Evolutionary conservation across 805 yeast genomes (phyloP).

Genomic region (Saturnispora sanitii): DNA sequence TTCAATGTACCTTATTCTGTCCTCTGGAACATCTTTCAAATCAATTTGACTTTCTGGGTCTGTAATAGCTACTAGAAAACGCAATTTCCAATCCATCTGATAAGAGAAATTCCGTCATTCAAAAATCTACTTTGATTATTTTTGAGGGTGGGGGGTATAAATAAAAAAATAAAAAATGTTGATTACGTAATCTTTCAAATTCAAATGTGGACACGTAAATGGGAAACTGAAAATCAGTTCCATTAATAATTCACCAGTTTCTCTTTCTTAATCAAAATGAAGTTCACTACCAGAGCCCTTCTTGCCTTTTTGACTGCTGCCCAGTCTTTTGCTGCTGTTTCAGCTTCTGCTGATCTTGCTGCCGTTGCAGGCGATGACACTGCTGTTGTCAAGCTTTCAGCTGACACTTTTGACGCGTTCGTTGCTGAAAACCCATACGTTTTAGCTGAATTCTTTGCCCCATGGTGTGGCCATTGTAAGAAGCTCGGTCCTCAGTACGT

Average conservation of each 20-base stretch:
- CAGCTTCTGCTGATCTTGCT: slow-evolving; percentile 33
- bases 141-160: no score
- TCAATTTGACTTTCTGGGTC: background rate
- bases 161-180: no score
- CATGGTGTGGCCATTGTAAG: slow-evolving; percentile 98
- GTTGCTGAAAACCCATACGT: slow-evolving; percentile 67
- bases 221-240: background rate
- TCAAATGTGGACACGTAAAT: no score
- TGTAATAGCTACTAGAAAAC: slow-evolving; percentile 4
- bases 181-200: no score
- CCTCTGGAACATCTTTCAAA: slow-evolving; percentile 2
- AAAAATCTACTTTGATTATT: no score
- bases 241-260: background rate
- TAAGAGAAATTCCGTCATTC: no score
- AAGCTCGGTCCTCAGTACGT: slow-evolving; percentile 72
- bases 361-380: slow-evolving; percentile 77
- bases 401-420: slow-evolving; percentile 55
- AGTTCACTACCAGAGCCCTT: slow-evolving; percentile 30
- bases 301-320: slow-evolving; percentile 33
- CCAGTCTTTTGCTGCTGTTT: slow-evolving; percentile 14
- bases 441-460: slow-evolving; percentile 81
- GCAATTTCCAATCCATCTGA: slow-evolving; percentile 5
- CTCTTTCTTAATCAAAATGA: slow-evolving; percentile 17
- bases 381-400: slow-evolving; percentile 73
- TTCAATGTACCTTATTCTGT: background rate